phyloP scores from a whole-genome alignment of 768 basidiomycete species.

The Podaxis sp. region DNA sequence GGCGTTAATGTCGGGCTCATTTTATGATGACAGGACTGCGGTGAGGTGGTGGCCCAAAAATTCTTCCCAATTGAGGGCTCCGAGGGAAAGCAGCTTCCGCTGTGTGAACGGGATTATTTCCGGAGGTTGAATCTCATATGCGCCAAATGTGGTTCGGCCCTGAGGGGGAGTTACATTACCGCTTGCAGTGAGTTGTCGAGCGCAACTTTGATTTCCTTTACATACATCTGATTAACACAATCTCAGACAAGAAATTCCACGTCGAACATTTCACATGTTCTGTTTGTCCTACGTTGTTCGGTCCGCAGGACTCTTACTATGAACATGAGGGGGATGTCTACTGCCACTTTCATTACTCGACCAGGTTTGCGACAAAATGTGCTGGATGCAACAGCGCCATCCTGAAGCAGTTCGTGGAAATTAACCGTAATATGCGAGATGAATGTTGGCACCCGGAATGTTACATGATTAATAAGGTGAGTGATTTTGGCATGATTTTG shows the following conservation, averaged over 20 bases:
- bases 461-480: conserved; percentile 99
- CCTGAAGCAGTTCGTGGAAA: conserved; percentile 98
- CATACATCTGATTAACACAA: background rate
- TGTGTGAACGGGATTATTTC: conserved; percentile 99
- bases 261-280: conserved; percentile 99
- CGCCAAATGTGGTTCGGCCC: conserved; percentile 90
- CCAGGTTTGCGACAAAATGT: conserved; percentile 97
- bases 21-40: conserved; percentile 73
- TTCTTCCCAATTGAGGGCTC: conserved; percentile 97
- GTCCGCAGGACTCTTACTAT: conserved; percentile 98
- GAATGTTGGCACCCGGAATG: conserved; percentile 99
- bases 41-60: conserved; percentile 94
- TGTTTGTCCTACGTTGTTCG: conserved; percentile 92
- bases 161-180: conserved; percentile 98
- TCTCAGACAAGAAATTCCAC: conserved; percentile 95
- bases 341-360: conserved; percentile 99
- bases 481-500: conserved; percentile 19
- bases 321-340: conserved; percentile 98
- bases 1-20: background rate
- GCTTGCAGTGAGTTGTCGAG: conserved; percentile 76
- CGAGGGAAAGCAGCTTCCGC: conserved; percentile 84
- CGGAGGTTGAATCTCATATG: conserved; percentile 94
- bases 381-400: conserved; percentile 97
- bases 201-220: background rate
- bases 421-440: conserved; percentile 96